These are phyloP conservation scores for Byssothecium circinans DNA, from an alignment of 2,329 filamentous ascomycete genomes.

Conservation along the genomic window DNA sequence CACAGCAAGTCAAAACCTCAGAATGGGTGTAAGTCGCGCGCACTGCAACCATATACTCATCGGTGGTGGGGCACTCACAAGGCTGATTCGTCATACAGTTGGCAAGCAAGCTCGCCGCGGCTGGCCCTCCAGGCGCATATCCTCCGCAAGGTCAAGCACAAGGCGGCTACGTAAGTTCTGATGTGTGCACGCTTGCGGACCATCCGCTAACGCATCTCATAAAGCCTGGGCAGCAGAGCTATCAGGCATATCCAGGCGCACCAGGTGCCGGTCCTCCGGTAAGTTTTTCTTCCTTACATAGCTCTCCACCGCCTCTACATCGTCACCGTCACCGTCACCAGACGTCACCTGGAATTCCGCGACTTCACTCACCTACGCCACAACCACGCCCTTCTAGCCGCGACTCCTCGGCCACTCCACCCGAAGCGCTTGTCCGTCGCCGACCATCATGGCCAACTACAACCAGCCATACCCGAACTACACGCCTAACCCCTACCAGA, in stretches of 20 bases:
- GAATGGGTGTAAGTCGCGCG: not conserved
- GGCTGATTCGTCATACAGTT: constrained; percentile 1
- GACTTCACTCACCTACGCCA: constrained; percentile 4
- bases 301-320: constrained; percentile 22
- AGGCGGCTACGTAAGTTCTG: constrained; percentile 57
- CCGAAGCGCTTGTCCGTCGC: constrained; percentile 12
- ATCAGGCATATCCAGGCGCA: constrained; percentile 59
- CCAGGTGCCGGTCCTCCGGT: constrained; percentile 49
- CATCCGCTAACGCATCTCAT: constrained; percentile 25
- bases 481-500: constrained; percentile 33
- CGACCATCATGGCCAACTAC: constrained; percentile 34
- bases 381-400: not conserved
- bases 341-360: constrained; percentile 20
- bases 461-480: constrained; percentile 33
- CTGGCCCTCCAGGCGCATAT: constrained; percentile 35
- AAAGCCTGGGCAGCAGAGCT: constrained; percentile 52
- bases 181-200: constrained; percentile 7
- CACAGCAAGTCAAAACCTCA: not conserved
- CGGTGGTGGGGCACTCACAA: not conserved
- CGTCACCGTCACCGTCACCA: constrained; percentile 42
- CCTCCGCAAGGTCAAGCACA: constrained; percentile 29
- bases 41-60: not conserved
- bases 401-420: constrained; percentile 17
- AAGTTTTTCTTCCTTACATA: constrained; percentile 31
- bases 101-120: constrained; percentile 48